Conservation (phyloP, 306 rosid genomes). For the Hippophae rhamnoides region DNA sequence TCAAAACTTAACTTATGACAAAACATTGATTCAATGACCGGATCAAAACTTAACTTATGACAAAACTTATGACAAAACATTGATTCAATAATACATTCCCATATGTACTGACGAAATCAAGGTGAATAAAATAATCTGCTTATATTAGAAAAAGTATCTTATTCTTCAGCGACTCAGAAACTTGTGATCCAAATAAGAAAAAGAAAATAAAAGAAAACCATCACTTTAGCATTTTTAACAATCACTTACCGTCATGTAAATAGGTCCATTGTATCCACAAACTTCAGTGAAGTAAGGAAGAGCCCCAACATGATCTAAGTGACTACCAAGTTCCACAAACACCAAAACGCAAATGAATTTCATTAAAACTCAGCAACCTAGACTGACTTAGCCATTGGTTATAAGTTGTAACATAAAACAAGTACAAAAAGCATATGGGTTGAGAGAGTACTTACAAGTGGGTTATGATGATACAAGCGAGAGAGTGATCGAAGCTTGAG, state of each 20-base stretch:
- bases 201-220: background rate
- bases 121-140: no score
- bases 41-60: no score
- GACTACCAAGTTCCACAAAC: conserved; percentile 36
- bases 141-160: no score
- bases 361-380: background rate
- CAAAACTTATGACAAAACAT: no score
- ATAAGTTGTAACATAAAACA: background rate
- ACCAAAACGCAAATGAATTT: conserved; percentile 8
- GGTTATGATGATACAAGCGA: conserved; percentile 75
- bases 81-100: no score
- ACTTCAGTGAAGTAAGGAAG: conserved; percentile 84
- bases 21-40: no score
- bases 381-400: background rate
- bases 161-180: no score
- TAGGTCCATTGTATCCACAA: conserved; percentile 72
- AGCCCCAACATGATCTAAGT: conserved; percentile 86
- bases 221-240: conserved; percentile 27
- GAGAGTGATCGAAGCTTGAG: conserved; percentile 29
- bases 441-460: conserved; percentile 44
- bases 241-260: conserved; percentile 87
- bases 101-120: no score
- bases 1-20: no score
- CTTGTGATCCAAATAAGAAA: no score
- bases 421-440: background rate